Evolutionary conservation across 2,329 filamentous ascomycete genomes (phyloP).

Genomic region (Fragosphaeria purpurea): DNA sequence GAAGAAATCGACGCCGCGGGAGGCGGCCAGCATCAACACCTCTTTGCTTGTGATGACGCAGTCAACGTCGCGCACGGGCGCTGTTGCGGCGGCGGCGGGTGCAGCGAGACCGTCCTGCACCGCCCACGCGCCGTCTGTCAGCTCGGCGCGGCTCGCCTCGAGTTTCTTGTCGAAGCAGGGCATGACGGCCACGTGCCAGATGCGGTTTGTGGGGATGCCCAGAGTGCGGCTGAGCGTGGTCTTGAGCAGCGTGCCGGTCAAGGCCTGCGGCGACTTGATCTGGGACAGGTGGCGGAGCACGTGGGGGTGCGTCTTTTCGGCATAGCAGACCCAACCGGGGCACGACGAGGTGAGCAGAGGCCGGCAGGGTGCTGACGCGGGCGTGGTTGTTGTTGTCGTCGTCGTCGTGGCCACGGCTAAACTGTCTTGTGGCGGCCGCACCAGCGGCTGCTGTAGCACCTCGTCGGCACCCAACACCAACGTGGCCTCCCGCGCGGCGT

Average conservation of each 20-base stretch:
- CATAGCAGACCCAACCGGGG: constrained; percentile 97
- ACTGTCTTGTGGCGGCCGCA: constrained; percentile 2
- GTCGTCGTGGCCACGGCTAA: too few relatives aligned
- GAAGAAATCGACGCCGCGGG: constrained; percentile 69
- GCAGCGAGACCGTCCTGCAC: constrained; percentile 24
- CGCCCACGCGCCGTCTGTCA: constrained; percentile 81
- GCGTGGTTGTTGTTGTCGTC: too few relatives aligned
- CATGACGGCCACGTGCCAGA: constrained; percentile 96
- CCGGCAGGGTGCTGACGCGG: neutral
- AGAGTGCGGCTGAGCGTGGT: constrained; percentile 66
- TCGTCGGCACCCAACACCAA: constrained; percentile 73
- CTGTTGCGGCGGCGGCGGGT: constrained; percentile 34
- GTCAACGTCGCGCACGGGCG: constrained; percentile 76
- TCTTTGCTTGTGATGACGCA: constrained; percentile 97
- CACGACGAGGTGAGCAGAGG: constrained; percentile 79
- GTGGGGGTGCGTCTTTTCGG: constrained; percentile 94
- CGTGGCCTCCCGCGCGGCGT: constrained; percentile 68
- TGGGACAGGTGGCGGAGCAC: constrained; percentile 83
- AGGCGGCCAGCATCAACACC: constrained; percentile 77
- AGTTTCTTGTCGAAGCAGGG: constrained; percentile 99
- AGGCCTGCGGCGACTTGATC: constrained; percentile 87
- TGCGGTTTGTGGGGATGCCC: constrained; percentile 62
- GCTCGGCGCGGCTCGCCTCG: constrained; percentile 85
- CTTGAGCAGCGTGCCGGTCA: constrained; percentile 85
- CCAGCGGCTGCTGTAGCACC: constrained; percentile 34